Conservation (phyloP, 2,329 filamentous ascomycete species). For the Gnomoniopsis sp. region DNA sequence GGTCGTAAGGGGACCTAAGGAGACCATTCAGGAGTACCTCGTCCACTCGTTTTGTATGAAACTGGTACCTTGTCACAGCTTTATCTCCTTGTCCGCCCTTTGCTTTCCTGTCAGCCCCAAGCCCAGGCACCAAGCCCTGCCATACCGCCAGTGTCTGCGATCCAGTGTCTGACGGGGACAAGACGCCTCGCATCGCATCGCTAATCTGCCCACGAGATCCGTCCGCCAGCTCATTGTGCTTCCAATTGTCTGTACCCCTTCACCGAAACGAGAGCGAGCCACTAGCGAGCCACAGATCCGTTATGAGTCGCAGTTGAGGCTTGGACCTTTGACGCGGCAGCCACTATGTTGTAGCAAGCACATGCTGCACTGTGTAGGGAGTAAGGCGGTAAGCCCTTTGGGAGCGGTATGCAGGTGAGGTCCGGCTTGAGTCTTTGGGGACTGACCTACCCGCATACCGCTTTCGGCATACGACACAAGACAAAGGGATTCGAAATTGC, state of each 20-base stretch:
- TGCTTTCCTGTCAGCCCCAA: not conserved
- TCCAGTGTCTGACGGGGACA: slow-evolving; percentile 6
- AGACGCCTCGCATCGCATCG: not conserved
- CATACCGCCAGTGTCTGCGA: slow-evolving; percentile 3
- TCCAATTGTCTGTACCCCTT: not conserved
- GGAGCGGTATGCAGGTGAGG: not conserved
- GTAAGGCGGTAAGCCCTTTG: not conserved
- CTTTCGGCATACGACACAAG: not conserved
- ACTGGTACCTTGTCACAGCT: slow-evolving; percentile 10
- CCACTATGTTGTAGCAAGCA: not conserved
- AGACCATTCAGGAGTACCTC: slow-evolving; percentile 1
- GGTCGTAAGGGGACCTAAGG: slow-evolving; percentile 11
- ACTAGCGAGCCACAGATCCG: not conserved
- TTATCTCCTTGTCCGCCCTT: slow-evolving; percentile 10
- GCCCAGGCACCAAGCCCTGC: not conserved
- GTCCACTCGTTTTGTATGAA: slow-evolving; percentile 1
- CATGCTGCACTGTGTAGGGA: not conserved
- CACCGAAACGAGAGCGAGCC: not conserved
- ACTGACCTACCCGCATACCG: not conserved
- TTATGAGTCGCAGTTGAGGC: slow-evolving; percentile 1
- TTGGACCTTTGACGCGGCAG: not conserved
- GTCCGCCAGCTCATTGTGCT: not conserved
- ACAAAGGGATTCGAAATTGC: not conserved
- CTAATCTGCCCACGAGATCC: not conserved
- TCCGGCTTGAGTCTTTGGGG: not conserved